A percentile compares a stretch with the other conserved stretches of the same genome.
These are phyloP conservation scores for Candida tibetensis DNA, from an alignment of 805 yeast genomes.

Conservation along the genomic window DNA sequence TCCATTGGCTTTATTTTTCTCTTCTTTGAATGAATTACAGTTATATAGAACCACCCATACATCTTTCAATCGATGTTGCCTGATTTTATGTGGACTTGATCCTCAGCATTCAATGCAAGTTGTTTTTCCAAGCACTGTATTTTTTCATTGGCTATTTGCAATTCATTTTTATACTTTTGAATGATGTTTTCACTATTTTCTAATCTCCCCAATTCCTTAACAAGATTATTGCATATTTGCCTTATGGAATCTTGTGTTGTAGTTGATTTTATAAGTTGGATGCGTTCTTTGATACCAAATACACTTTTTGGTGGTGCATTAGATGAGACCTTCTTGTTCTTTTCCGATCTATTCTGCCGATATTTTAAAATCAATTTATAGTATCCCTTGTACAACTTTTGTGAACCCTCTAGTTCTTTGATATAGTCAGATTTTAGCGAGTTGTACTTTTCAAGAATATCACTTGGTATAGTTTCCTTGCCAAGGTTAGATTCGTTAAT, in stretches of 20 bases:
- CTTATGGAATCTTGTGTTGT: constrained; percentile 19
- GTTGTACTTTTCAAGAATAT: constrained; percentile 14
- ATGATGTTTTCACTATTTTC: constrained; percentile 9
- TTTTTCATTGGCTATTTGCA: constrained; percentile 18
- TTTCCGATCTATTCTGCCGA: constrained; percentile 12
- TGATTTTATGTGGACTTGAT: too few relatives aligned
- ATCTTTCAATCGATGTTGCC: too few relatives aligned
- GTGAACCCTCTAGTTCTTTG: constrained; percentile 25
- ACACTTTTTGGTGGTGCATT: constrained; percentile 7
- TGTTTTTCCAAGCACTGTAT: constrained; percentile 17
- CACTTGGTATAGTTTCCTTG: constrained; percentile 8
- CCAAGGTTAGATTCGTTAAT: constrained; percentile 12
- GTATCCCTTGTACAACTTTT: constrained; percentile 30
- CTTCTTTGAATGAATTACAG: too few relatives aligned
- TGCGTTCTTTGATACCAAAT: constrained; percentile 14
- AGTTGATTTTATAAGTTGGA: constrained; percentile 20
- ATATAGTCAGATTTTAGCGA: constrained; percentile 25
- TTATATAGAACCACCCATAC: too few relatives aligned
- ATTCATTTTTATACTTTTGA: constrained; percentile 23
- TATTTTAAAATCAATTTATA: constrained; percentile 28
- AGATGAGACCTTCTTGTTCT: constrained; percentile 7
- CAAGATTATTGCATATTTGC: constrained; percentile 21
- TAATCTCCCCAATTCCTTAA: constrained; percentile 15
- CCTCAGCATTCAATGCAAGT: too few relatives aligned
- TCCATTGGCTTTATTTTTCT: too few relatives aligned